phyloP scores from a whole-genome alignment of 108 stramenopile genomes.

The Cafeteria roenbergensis region DNA sequence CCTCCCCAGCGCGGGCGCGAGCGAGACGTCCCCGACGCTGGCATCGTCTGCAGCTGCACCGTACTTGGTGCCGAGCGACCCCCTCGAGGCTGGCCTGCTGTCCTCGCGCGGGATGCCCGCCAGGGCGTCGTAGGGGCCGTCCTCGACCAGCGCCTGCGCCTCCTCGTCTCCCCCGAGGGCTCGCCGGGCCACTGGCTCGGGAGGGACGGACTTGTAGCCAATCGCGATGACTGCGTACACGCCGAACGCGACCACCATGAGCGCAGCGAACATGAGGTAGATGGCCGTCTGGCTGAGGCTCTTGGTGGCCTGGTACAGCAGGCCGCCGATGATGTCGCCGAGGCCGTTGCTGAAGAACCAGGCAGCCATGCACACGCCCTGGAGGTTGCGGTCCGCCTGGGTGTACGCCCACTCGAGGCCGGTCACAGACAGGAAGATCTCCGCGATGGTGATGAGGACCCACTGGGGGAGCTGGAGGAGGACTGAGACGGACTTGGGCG shows the following conservation, averaged over 20 bases:
- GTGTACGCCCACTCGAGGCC: conserved; percentile 50
- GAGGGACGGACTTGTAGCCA: not conserved
- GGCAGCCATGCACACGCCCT: conserved; percentile 35
- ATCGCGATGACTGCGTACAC: not conserved
- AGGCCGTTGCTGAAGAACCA: conserved; percentile 43
- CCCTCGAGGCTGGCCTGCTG: no score
- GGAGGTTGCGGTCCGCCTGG: conserved; percentile 38
- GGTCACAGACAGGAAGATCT: conserved; percentile 49
- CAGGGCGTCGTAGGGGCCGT: no score
- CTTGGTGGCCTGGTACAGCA: conserved; percentile 12
- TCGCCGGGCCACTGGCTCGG: no score
- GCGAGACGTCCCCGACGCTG: no score
- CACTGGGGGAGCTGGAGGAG: conserved; percentile 56
- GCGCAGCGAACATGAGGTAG: conserved; percentile 1
- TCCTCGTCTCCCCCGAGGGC: no score
- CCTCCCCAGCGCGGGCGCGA: no score
- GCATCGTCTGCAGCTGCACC: no score
- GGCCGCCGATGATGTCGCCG: conserved; percentile 46
- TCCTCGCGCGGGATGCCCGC: no score
- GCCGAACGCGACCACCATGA: not conserved
- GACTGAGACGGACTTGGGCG: conserved; percentile 29
- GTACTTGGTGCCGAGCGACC: no score
- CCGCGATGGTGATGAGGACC: conserved; percentile 44
- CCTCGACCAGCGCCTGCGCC: not conserved
- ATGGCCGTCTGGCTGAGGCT: not conserved